Evolutionary conservation across 371 early-diverging fungal species (phyloP).

Genomic region (Syncephalis fuscata): DNA sequence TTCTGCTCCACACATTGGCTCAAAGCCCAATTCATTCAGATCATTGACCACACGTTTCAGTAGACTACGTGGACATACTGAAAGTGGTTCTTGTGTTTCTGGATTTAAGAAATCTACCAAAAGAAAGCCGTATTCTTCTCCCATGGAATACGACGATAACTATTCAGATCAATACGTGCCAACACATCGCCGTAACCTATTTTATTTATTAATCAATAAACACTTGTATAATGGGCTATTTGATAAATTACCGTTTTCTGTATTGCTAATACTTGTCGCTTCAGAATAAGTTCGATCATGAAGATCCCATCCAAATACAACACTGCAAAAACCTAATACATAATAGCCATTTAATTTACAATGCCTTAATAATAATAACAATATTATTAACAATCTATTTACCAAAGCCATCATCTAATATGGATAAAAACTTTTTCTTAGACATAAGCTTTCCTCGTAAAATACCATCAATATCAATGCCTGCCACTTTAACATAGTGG

Average conservation of each 20-base stretch:
- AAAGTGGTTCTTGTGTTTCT: constrained; percentile 22
- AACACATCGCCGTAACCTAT: constrained; percentile 42
- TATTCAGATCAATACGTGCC: constrained; percentile 46
- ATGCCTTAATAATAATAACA: not conserved
- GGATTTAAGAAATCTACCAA: constrained; percentile 43
- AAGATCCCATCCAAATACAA: constrained; percentile 79
- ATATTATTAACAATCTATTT: constrained; percentile 5
- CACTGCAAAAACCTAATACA: constrained; percentile 60
- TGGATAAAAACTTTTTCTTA: constrained; percentile 43
- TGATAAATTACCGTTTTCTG: constrained; percentile 11
- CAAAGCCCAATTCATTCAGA: constrained; percentile 24
- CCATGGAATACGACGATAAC: constrained; percentile 58
- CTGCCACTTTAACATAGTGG: constrained; percentile 27
- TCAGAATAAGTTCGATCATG: constrained; percentile 30
- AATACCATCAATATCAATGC: constrained; percentile 64
- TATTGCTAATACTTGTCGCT: constrained; percentile 12
- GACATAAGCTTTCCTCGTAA: constrained; percentile 57
- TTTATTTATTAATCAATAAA: not conserved
- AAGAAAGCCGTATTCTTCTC: constrained; percentile 61
- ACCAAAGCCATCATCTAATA: constrained; percentile 55
- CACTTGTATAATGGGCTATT: not conserved
- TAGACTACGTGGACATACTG: constrained; percentile 46
- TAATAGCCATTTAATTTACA: too few species aligned
- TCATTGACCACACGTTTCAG: constrained; percentile 30
- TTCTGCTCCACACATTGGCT: constrained; percentile 54